Evolutionary conservation across 805 yeast species (phyloP), one percentile per base, ranked within the genome.

Genomic region (Tetrapisispora taiwanensis): DNA sequence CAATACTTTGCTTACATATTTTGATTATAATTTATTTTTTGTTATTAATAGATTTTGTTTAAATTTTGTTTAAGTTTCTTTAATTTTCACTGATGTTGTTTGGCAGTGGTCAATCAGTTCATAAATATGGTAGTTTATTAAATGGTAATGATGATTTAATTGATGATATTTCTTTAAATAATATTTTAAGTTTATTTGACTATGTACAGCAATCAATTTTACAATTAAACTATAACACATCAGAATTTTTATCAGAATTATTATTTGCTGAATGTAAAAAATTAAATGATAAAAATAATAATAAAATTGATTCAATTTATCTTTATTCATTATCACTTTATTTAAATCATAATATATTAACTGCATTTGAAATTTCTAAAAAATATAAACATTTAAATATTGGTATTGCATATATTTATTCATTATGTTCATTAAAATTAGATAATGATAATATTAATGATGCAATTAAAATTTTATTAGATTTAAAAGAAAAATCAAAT

Each of bases 231-330:
- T 50, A 50, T 37, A 59, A 55, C 13, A 83, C 89, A 24, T 97
- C 97, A 1, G 88, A 81, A 56, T 86, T 92, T 64, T 80, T 90
- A 4, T 78, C 88, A 15, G 97, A 92, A 60, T 70, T 95, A 50
- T 68, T 87, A 19, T 63, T 83, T 30, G 86, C 95, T 1, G 74
- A 76, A n/a, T 32, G 46, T 4, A 47, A 46, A 20, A 46, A 49
- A 7, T 39, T 51, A 33, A 55, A 50, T 10, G 48, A 41, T 15
- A 61, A 70, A 6, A 56, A 55, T 15, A 43, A 48, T 10, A 54
- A 56, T 32, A 73, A 76, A 48, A 60, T 73, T 6, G 85, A 81
- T 43, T 74, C 89, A 9, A 58, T 75, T 4, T 84, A 86, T 59
- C 66, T 88, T 33, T 79, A 84, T 56, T 86, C 84, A 14, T 65